phyloP scores from a whole-genome alignment of 2,329 filamentous ascomycete genomes.

The Chaetomium strumarium region DNA sequence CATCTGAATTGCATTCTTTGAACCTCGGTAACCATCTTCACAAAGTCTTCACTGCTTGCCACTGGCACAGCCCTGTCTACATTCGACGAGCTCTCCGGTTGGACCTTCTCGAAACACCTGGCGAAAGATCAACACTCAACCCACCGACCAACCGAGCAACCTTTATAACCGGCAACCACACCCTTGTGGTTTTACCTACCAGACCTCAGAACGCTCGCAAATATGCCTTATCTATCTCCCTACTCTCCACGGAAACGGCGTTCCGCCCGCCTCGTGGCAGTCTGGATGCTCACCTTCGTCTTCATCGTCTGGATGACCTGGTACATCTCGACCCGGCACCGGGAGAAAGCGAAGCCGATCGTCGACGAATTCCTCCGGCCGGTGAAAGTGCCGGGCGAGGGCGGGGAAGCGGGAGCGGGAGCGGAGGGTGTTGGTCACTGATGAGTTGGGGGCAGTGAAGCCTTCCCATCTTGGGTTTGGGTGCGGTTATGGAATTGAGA shows the following conservation, averaged over 20 bases:
- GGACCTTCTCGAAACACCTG: too few relatives aligned
- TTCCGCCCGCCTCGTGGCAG: slow-evolving; percentile 17
- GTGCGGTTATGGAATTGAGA: too few relatives aligned
- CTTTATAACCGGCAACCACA: too few relatives aligned
- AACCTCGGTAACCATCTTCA: too few relatives aligned
- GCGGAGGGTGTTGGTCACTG: background rate
- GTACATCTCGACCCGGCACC: slow-evolving; percentile 21
- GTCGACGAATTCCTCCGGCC: slow-evolving; percentile 16
- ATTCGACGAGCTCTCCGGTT: too few relatives aligned
- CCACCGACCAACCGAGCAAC: background rate
- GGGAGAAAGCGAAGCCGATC: slow-evolving; percentile 12
- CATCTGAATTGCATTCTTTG: too few relatives aligned
- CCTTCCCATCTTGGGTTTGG: too few relatives aligned
- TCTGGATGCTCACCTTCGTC: slow-evolving; percentile 22
- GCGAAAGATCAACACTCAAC: background rate
- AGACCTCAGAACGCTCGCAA: background rate
- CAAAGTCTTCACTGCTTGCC: too few relatives aligned
- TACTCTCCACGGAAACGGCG: slow-evolving; percentile 19
- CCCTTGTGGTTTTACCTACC: background rate
- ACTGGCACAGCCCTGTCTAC: too few relatives aligned
- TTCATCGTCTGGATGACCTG: slow-evolving; percentile 20
- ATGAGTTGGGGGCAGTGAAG: background rate
- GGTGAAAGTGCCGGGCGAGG: background rate
- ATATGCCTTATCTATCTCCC: slow-evolving; percentile 16
- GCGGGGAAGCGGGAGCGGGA: background rate